These are phyloP conservation scores for Camellia sinensis DNA, from an alignment of 148 eudicot genomes.

Conservation along the genomic window DNA sequence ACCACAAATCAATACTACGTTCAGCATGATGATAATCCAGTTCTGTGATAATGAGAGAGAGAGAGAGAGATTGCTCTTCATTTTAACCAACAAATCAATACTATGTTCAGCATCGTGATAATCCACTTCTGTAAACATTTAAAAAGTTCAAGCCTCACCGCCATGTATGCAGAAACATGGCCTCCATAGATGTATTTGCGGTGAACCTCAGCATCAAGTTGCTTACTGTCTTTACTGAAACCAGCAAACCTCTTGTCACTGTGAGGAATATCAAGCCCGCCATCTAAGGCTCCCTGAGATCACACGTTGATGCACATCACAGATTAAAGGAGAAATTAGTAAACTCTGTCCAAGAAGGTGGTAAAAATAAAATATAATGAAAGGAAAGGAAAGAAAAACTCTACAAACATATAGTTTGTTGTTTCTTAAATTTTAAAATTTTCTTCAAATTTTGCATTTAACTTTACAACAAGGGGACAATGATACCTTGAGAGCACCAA, in stretches of 20 bases:
- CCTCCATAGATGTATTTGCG: slow-evolving; percentile 71
- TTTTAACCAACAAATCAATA: background rate
- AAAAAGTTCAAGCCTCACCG: slow-evolving; percentile 19
- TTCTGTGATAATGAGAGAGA: background rate
- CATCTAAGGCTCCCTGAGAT: slow-evolving; percentile 71
- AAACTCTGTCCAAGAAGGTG: background rate
- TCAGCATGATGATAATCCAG: background rate
- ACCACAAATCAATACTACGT: background rate
- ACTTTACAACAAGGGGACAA: background rate
- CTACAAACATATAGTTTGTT: background rate
- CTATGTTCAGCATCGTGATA: background rate
- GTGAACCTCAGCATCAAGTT: slow-evolving; percentile 72
- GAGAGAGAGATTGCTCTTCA: too few species aligned
- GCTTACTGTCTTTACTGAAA: slow-evolving; percentile 57
- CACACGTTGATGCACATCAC: background rate
- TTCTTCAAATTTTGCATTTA: background rate
- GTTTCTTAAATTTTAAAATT: background rate
- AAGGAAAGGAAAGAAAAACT: background rate
- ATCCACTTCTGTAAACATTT: background rate
- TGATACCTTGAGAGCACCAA: slow-evolving; percentile 80
- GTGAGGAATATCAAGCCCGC: slow-evolving; percentile 78
- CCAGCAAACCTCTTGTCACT: slow-evolving; percentile 87
- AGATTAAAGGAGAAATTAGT: background rate
- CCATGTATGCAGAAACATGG: slow-evolving; percentile 72
- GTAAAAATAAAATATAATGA: background rate